These are phyloP conservation scores for Fragaria vesca DNA, from an alignment of 306 rosid genomes.

Conservation along the genomic window DNA sequence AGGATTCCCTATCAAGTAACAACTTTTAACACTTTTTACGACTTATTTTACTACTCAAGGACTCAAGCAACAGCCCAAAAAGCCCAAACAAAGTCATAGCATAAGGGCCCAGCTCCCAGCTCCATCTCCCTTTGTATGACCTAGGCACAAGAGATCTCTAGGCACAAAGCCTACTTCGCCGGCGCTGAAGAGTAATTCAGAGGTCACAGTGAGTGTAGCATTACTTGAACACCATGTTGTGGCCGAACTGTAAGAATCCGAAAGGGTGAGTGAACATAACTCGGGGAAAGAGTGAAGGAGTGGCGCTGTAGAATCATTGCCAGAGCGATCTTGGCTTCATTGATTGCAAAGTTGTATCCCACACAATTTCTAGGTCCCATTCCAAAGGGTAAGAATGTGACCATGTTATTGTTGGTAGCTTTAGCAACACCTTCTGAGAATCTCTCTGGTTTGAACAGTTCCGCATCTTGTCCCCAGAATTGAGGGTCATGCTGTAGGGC, in stretches of 20 bases:
- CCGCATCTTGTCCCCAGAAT: conserved; percentile 31
- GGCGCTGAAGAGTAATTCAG: too few relatives aligned
- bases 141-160: too few relatives aligned
- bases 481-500: conserved; percentile 27
- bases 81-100: too few relatives aligned
- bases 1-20: too few relatives aligned
- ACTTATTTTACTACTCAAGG: too few relatives aligned
- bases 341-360: conserved; percentile 24
- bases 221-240: conserved; percentile 27
- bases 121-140: too few relatives aligned
- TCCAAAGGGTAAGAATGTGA: conserved; percentile 26
- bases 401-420: conserved; percentile 28
- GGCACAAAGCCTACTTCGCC: too few relatives aligned
- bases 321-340: conserved; percentile 26
- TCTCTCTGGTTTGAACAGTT: conserved; percentile 30
- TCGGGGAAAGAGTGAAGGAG: conserved; percentile 20
- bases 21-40: too few relatives aligned
- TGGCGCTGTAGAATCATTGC: conserved; percentile 30
- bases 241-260: conserved; percentile 21
- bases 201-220: neutral
- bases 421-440: conserved; percentile 23
- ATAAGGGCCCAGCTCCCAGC: too few relatives aligned
- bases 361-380: conserved; percentile 30
- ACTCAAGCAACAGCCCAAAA: too few relatives aligned
- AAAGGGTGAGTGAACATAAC: conserved; percentile 26